A percentile compares a stretch with the other conserved stretches of the same genome.
Evolutionary conservation across 352 stramenopile species (phyloP).

Genomic region (Globisporangium splendens): DNA sequence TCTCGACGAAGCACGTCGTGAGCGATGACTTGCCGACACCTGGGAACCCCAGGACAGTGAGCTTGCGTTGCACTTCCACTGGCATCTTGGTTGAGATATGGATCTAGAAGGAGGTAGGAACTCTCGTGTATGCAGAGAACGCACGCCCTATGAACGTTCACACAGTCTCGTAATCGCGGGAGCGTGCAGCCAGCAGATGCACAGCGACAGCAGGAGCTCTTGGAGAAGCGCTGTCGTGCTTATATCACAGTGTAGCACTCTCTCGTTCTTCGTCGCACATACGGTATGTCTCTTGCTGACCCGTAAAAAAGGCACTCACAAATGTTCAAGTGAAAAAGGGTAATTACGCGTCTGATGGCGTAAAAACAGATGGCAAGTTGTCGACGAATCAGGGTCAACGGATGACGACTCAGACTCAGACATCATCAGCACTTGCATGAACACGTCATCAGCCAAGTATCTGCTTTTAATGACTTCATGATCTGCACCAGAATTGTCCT

Average conservation of each 20-base stretch:
- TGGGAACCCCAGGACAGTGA: constrained; percentile 93
- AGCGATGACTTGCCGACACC: constrained; percentile 95
- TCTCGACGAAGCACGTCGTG: constrained; percentile 94
- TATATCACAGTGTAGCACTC: not conserved
- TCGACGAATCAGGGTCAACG: not conserved
- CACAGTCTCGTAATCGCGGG: not conserved
- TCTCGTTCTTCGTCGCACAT: not conserved
- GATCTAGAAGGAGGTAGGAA: not conserved
- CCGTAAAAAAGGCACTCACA: not conserved
- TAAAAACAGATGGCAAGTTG: not conserved
- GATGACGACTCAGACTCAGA: not conserved
- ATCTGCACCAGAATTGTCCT: too few species aligned
- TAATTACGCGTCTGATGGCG: not conserved
- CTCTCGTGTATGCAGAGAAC: not conserved
- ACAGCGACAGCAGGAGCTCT: not conserved
- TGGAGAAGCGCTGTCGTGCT: not conserved
- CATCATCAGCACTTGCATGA: not conserved
- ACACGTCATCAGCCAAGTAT: not conserved
- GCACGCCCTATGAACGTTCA: not conserved
- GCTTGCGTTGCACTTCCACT: constrained; percentile 94
- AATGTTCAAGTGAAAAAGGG: not conserved
- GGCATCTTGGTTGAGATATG: constrained; percentile 40
- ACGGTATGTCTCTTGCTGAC: not conserved
- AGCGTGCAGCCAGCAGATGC: too few species aligned
- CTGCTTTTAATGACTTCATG: too few species aligned